Evolutionary conservation across 108 stramenopile species (phyloP).

Genomic region (Aurantiochytrium sp.): DNA sequence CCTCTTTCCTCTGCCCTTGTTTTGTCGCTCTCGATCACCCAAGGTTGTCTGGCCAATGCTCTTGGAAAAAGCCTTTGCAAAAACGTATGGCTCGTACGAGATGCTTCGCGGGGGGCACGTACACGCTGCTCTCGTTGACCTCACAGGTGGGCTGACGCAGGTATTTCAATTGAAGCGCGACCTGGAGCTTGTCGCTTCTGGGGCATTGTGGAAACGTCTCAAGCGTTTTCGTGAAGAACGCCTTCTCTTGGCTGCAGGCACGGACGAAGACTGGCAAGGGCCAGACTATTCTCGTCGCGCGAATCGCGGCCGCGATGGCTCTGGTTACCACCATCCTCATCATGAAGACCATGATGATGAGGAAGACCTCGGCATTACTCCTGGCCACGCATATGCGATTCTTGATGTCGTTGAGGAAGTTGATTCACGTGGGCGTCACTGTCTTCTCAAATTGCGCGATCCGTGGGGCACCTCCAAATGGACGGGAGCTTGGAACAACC

Average conservation of each 20-base stretch:
- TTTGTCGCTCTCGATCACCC: not conserved
- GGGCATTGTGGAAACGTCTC: not conserved
- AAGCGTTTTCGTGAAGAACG: not conserved
- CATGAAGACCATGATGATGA: not conserved
- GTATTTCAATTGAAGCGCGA: not conserved
- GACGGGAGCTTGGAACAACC: not conserved
- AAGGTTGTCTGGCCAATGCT: not conserved
- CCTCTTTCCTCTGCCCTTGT: not conserved
- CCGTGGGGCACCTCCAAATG: not conserved
- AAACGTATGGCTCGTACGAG: not conserved
- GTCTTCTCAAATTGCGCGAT: not conserved
- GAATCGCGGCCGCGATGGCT: too few species aligned
- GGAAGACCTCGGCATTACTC: not conserved
- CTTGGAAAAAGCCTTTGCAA: conserved; percentile 11
- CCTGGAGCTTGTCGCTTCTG: not conserved
- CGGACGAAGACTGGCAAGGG: not conserved
- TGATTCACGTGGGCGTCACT: not conserved
- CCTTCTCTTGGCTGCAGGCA: not conserved
- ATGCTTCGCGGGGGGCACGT: not conserved
- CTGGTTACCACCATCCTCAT: too few species aligned
- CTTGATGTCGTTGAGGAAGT: not conserved
- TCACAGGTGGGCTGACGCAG: not conserved
- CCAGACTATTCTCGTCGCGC: too few species aligned
- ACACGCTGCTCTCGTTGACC: not conserved
- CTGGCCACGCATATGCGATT: not conserved